A percentile compares a stretch with the other conserved stretches of the same genome.
Conservation (phyloP, 306 rosid genomes). For the Medicago truncatula region DNA sequence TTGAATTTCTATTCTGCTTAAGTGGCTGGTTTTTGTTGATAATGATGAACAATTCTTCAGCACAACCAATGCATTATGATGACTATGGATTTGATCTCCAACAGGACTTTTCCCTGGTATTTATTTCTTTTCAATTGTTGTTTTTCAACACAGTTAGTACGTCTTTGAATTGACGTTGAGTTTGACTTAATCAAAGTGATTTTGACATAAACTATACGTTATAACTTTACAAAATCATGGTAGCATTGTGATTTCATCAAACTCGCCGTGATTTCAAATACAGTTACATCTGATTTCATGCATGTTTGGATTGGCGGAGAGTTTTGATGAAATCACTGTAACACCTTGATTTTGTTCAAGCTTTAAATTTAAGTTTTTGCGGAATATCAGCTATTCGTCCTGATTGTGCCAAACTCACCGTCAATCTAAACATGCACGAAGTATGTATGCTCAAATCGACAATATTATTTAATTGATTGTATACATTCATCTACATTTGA, state of each 20-base stretch:
- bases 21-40: constrained; percentile 9
- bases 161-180: neutral
- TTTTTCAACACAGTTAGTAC: neutral
- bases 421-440: neutral
- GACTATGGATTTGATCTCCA: constrained; percentile 65
- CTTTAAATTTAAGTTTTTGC: neutral
- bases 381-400: no score
- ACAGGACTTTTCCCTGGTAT: constrained; percentile 69
- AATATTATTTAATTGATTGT: no score
- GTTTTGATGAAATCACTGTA: neutral
- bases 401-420: neutral
- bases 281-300: neutral
- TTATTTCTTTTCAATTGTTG: no score
- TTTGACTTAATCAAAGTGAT: neutral
- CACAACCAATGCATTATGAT: constrained; percentile 43
- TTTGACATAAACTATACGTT: neutral
- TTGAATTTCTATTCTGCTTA: constrained; percentile 10
- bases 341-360: neutral
- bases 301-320: neutral
- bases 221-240: no score
- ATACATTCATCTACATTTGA: no score
- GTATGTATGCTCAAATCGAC: neutral
- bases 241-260: no score
- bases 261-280: neutral
- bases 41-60: constrained; percentile 61